A percentile compares a stretch with the other conserved stretches of the same genome.
phyloP scores from a whole-genome alignment of 768 basidiomycete genomes.

The Hortiboletus campestris region DNA sequence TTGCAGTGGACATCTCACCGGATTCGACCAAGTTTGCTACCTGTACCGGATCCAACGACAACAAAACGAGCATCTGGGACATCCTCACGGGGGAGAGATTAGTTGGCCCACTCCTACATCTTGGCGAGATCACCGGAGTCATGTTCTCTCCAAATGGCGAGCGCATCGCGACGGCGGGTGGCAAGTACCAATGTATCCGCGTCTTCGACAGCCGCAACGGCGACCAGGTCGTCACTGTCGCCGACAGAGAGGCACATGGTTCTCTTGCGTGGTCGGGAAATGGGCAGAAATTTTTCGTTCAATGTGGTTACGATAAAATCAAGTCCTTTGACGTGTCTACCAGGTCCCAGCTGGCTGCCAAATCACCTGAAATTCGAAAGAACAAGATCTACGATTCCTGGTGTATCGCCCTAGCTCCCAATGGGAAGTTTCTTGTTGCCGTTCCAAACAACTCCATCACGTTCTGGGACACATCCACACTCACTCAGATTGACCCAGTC shows the following conservation, averaged over 20 bases:
- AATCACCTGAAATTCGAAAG: too few relatives aligned
- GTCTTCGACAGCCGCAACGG: background rate
- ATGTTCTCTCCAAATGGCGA: background rate
- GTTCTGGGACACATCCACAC: background rate
- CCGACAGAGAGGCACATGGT: too few relatives aligned
- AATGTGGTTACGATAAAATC: background rate
- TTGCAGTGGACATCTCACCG: background rate
- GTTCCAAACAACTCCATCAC: background rate
- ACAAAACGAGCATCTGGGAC: background rate
- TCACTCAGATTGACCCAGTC: background rate
- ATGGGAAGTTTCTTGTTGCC: background rate
- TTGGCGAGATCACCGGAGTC: background rate
- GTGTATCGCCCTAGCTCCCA: background rate
- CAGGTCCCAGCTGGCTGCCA: background rate
- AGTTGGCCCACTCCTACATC: background rate
- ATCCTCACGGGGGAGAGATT: background rate
- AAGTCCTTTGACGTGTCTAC: background rate
- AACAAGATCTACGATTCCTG: background rate
- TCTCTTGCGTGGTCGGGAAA: background rate
- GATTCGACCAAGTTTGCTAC: background rate
- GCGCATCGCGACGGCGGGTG: background rate
- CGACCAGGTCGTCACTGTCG: background rate
- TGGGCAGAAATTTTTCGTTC: background rate
- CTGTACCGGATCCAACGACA: background rate
- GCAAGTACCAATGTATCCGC: background rate